phyloP scores from a whole-genome alignment of 345 rosid genomes.

The Citrus hindsii region DNA sequence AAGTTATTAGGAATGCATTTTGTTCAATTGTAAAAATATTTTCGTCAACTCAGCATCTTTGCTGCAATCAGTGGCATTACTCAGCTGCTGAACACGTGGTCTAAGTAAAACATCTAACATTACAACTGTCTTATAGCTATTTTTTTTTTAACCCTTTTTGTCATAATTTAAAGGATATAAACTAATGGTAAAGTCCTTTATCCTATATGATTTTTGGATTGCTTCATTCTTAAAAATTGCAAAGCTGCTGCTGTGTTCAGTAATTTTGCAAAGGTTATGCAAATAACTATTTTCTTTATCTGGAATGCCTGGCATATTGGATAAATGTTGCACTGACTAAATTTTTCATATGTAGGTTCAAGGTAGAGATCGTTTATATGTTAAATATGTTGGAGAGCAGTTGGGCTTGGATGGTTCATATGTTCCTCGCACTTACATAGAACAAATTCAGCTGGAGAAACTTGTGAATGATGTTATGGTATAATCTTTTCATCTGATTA shows the following conservation, averaged over 20 bases:
- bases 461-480: constrained; percentile 98
- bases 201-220: neutral
- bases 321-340: constrained; percentile 2
- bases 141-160: neutral
- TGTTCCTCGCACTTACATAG: constrained; percentile 91
- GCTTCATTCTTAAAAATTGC: neutral
- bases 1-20: neutral
- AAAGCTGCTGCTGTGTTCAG: neutral
- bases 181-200: neutral
- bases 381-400: constrained; percentile 66
- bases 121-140: neutral
- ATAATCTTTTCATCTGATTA: constrained; percentile 23
- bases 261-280: neutral
- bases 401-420: constrained; percentile 89
- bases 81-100: neutral
- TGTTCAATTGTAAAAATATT: neutral
- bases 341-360: constrained; percentile 59
- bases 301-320: neutral
- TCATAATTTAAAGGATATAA: neutral
- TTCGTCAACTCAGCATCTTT: neutral
- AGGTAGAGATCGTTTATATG: constrained; percentile 84
- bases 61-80: neutral
- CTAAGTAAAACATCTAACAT: neutral
- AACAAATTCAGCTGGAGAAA: constrained; percentile 96
- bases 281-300: neutral